A percentile compares a stretch with the other conserved stretches of the same genome.
Evolutionary conservation across 2,329 filamentous ascomycete species (phyloP).

Genomic region (Colletotrichum phormii): DNA sequence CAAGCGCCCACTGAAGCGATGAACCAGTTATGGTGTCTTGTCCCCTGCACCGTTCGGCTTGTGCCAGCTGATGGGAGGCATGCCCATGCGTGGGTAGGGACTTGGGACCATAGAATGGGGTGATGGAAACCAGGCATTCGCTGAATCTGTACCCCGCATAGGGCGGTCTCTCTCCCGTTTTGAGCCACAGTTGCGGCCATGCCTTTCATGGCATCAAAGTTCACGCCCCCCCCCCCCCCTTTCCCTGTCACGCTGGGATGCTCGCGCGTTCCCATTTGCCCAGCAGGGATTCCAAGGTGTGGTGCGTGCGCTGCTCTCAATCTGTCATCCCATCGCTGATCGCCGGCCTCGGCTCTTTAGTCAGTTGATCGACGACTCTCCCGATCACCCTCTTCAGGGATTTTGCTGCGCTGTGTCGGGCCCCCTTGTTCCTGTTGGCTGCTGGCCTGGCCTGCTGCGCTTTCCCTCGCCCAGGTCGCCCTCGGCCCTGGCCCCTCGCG

Average conservation of each 20-base stretch:
- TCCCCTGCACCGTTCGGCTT: slow-evolving; percentile 13
- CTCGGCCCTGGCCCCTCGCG: slow-evolving; percentile 7
- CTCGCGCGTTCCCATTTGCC: slow-evolving; percentile 26
- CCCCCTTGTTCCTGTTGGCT: slow-evolving; percentile 10
- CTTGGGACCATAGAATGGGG: neutral
- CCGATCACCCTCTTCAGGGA: slow-evolving; percentile 30
- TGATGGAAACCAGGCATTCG: neutral
- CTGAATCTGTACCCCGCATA: slow-evolving; percentile 27
- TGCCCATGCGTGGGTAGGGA: slow-evolving; percentile 16
- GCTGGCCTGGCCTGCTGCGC: neutral
- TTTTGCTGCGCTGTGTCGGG: slow-evolving; percentile 23
- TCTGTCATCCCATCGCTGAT: slow-evolving; percentile 37
- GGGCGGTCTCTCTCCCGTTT: slow-evolving; percentile 3
- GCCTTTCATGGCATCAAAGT: neutral
- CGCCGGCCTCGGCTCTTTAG: slow-evolving; percentile 33
- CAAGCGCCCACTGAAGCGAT: slow-evolving; percentile 16
- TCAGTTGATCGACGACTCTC: slow-evolving; percentile 33
- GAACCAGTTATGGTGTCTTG: slow-evolving; percentile 13
- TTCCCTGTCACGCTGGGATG: neutral
- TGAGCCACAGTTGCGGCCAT: slow-evolving; percentile 19
- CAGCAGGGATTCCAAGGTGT: slow-evolving; percentile 24
- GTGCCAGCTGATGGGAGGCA: slow-evolving; percentile 22
- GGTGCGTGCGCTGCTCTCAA: slow-evolving; percentile 24
- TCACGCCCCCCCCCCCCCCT: neutral
- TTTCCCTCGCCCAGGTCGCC: neutral